Evolutionary conservation across 2,329 filamentous ascomycete species (phyloP), one percentile per base, ranked within the genome.

Genomic region (Pseudogymnoascus sp.): DNA sequence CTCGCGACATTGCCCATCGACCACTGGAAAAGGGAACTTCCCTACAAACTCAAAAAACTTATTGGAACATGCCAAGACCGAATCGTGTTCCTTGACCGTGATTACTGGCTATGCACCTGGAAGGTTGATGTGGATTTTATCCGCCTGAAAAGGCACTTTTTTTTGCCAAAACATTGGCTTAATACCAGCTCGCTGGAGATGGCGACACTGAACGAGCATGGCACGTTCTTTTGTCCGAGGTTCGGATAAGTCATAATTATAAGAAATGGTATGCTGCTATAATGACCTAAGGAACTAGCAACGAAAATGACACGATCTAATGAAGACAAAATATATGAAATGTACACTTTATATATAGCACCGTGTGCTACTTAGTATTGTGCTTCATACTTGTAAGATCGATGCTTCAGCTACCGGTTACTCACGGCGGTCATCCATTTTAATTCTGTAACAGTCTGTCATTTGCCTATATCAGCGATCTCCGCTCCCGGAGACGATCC

Each of bases 401-500:
- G 35, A 16, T 18, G n/a, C 38, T 40, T 40, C 38, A 40, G 38
- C 38, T 40, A 18, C n/a, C 7, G 7, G 38, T 47, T 25, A 47
- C 5, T 31, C 47, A 31, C 25, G 5, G 2, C 25, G 31, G 25
- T 12, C 14, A 31, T 31, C 44, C 28, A 12, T 56, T n/a, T 28
- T 18, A 18, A 56, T 33, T 33, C 25, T 6, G 8, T 56, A n/a
- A 37, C 23, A 40, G 12, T 6, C 33, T 35, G 21, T 38, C 38
- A 44, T 31, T 60, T 33, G 42, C 40, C 40, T 47, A 42, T 35
- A 44, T 63, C 14, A 37, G 42, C n/a, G 25, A 63, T 50, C 60
- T 63, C 62, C 50, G 28, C 50, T 33, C 11, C 50, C 5, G 16
- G 28, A 33, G 50, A 35, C 28, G 28, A 18, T 10, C 50, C 28